phyloP scores from a whole-genome alignment of 371 early-diverging fungal species.

The Rhizopus stolonifer region DNA sequence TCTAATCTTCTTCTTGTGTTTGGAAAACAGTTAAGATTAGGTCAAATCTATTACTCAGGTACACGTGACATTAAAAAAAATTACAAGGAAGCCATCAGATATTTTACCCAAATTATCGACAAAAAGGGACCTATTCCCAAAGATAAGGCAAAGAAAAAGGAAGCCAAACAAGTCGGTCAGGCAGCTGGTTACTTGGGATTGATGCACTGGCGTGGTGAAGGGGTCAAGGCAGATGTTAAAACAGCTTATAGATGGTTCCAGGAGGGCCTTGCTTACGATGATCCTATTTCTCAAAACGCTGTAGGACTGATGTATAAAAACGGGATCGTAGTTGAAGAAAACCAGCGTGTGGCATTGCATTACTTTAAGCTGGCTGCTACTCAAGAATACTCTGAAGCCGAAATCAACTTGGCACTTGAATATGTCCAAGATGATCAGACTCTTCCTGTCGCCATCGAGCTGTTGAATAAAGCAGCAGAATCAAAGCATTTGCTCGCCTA shows the following conservation, averaged over 20 bases:
- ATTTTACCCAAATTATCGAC: conserved; percentile 51
- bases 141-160: conserved; percentile 3
- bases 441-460: conserved; percentile 30
- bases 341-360: conserved; percentile 53
- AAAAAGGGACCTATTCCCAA: conserved; percentile 27
- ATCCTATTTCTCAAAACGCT: conserved; percentile 66
- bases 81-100: conserved; percentile 62
- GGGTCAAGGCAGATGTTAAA: conserved; percentile 56
- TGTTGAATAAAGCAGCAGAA: conserved; percentile 49
- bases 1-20: conserved; percentile 2
- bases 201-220: conserved; percentile 94
- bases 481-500: conserved; percentile 70
- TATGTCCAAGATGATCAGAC: conserved; percentile 33
- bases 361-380: conserved; percentile 66
- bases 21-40: conserved; percentile 69
- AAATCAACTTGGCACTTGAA: conserved; percentile 55
- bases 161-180: conserved; percentile 49
- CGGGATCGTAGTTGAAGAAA: conserved; percentile 59
- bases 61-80: conserved; percentile 63
- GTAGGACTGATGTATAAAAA: conserved; percentile 83
- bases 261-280: conserved; percentile 61
- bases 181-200: conserved; percentile 80
- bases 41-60: conserved; percentile 81
- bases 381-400: conserved; percentile 58
- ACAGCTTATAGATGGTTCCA: conserved; percentile 79